Percentiles rank a stretch among this genome's conserved stretches.
Evolutionary conservation across 768 basidiomycete species (phyloP).

Genomic region (Boletales sp.): DNA sequence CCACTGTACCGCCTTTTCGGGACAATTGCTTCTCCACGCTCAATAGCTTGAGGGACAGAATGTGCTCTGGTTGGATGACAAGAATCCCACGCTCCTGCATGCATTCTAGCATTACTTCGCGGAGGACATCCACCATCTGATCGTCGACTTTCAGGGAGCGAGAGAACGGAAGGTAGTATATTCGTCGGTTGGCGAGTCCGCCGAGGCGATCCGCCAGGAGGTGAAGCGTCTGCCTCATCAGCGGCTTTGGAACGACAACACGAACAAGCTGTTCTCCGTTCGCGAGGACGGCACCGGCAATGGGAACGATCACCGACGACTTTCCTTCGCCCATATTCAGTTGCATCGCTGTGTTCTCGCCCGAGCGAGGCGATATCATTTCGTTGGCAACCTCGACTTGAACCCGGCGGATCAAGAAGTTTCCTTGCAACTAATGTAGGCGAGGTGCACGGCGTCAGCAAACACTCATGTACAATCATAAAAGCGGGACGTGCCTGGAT

Average conservation of each 20-base stretch:
- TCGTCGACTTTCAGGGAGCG: conserved; percentile 25
- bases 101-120: conserved; percentile 35
- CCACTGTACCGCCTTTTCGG: conserved; percentile 11
- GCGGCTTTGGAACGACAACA: conserved; percentile 43
- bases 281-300: conserved; percentile 38
- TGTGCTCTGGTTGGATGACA: conserved; percentile 48
- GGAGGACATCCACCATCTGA: conserved; percentile 18
- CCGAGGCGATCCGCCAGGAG: conserved; percentile 38
- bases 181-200: conserved; percentile 40
- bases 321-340: conserved; percentile 62
- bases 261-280: conserved; percentile 41
- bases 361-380: conserved; percentile 40
- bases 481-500: neutral
- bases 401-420: conserved; percentile 41
- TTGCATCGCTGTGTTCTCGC: conserved; percentile 39
- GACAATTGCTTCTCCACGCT: conserved; percentile 32
- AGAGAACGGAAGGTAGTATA: conserved; percentile 47
- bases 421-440: conserved; percentile 38
- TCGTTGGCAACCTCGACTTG: conserved; percentile 41
- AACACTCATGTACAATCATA: neutral
- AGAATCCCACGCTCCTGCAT: conserved; percentile 36
- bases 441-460: neutral
- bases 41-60: conserved; percentile 46
- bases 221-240: conserved; percentile 43
- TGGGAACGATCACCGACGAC: conserved; percentile 41